These are phyloP conservation scores for Tolypocladium guangdongense DNA, from an alignment of 2,329 filamentous ascomycete genomes.

Conservation along the genomic window DNA sequence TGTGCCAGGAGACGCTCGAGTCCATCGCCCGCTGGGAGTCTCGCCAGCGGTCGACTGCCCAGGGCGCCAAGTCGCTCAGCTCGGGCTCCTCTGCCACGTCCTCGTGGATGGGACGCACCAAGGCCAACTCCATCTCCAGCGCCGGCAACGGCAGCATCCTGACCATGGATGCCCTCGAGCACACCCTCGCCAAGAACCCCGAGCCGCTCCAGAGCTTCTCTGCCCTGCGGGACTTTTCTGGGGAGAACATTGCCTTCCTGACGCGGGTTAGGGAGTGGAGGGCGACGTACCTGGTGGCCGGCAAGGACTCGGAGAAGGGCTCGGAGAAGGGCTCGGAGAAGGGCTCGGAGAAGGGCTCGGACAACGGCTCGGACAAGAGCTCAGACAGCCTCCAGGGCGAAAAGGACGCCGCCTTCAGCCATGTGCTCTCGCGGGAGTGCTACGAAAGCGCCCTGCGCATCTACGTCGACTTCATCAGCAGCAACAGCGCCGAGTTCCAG, in stretches of 20 bases:
- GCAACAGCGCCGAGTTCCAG: slow-evolving; percentile 51
- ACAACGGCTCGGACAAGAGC: slow-evolving; percentile 7
- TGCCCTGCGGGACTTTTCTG: slow-evolving; percentile 52
- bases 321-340: slow-evolving; percentile 11
- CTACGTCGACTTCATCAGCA: slow-evolving; percentile 50
- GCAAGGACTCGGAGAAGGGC: slow-evolving; percentile 10
- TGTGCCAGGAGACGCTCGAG: slow-evolving; percentile 36
- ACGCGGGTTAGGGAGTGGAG: slow-evolving; percentile 38
- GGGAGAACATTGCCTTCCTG: slow-evolving; percentile 58
- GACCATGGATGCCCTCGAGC: slow-evolving; percentile 50
- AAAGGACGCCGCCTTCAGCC: background rate
- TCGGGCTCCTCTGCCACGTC: slow-evolving; percentile 21
- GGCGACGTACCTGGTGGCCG: slow-evolving; percentile 13
- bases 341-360: slow-evolving; percentile 3
- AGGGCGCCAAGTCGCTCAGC: slow-evolving; percentile 21
- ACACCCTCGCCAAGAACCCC: slow-evolving; percentile 44
- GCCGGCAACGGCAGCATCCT: slow-evolving; percentile 33
- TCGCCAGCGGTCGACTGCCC: slow-evolving; percentile 21
- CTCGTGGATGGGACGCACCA: slow-evolving; percentile 26
- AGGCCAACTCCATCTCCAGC: slow-evolving; percentile 21
- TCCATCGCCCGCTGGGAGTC: slow-evolving; percentile 37
- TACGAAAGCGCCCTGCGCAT: slow-evolving; percentile 50
- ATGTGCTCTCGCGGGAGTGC: slow-evolving; percentile 31
- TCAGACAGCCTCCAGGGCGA: slow-evolving; percentile 8
- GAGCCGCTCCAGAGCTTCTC: slow-evolving; percentile 50